Percentiles rank a stretch among this genome's conserved stretches.
phyloP scores from a whole-genome alignment of 176 grass and related monocot species.

The Phoenix dactylifera region DNA sequence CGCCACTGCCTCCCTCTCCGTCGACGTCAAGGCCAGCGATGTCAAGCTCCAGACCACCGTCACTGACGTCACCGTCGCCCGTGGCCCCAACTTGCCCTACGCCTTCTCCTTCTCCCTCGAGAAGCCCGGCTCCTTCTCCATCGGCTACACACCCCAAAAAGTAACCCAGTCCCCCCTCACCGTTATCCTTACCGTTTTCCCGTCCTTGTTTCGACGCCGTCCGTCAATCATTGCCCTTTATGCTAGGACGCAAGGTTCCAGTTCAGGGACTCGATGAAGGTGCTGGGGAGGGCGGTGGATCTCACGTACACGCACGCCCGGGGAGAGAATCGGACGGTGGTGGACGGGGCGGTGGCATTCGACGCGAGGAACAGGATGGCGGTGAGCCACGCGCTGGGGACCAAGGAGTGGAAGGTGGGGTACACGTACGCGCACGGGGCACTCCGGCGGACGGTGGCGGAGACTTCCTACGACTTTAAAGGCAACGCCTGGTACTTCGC shows the following conservation, averaged over 20 bases:
- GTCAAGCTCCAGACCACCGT: background rate
- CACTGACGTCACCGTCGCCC: background rate
- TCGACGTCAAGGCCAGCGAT: background rate
- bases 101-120: slow-evolving; percentile 1
- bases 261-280: slow-evolving; percentile 4
- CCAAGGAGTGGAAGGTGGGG: background rate
- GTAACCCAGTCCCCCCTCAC: background rate
- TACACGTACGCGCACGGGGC: background rate
- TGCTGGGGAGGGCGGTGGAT: background rate
- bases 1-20: background rate
- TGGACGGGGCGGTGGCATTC: background rate
- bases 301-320: background rate
- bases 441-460: background rate
- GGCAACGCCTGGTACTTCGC: background rate
- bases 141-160: background rate
- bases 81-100: background rate
- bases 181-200: too few relatives aligned
- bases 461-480: background rate
- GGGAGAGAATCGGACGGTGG: background rate
- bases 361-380: background rate
- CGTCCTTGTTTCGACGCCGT: too few relatives aligned
- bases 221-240: background rate
- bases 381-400: slow-evolving; percentile 1
- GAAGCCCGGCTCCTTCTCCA: slow-evolving; percentile 14
- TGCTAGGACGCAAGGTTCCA: background rate